phyloP scores from a whole-genome alignment of 176 grass and related monocot genomes.

The Oryza brachyantha region DNA sequence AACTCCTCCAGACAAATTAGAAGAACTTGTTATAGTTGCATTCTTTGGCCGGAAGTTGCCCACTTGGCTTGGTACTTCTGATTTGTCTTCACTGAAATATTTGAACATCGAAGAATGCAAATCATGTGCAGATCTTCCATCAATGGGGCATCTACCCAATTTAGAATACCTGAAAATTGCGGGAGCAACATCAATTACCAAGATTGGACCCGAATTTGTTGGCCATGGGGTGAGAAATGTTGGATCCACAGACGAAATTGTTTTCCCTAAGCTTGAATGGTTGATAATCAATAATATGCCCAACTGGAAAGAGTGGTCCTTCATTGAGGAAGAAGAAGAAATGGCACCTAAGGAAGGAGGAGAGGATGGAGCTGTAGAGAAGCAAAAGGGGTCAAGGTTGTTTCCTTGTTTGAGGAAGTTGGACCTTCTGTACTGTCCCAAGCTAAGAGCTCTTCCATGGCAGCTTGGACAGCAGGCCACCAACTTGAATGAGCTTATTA shows the following conservation, averaged over 20 bases:
- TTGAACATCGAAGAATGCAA: neutral
- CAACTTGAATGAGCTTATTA: neutral
- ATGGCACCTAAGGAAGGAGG: no score
- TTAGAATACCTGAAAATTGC: slow-evolving; percentile 21
- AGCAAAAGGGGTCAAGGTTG: neutral
- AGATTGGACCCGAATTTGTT: slow-evolving; percentile 22
- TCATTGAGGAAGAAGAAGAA: neutral
- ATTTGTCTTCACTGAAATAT: neutral
- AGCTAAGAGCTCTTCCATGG: slow-evolving; percentile 26
- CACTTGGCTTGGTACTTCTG: neutral
- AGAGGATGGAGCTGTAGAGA: no score
- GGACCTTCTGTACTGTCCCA: neutral
- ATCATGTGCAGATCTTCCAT: slow-evolving; percentile 5
- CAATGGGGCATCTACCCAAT: neutral
- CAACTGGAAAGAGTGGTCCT: neutral
- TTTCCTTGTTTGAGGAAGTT: neutral
- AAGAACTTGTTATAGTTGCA: neutral
- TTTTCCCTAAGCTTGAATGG: slow-evolving; percentile 26
- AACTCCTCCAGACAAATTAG: neutral
- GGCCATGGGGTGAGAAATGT: neutral
- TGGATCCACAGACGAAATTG: neutral
- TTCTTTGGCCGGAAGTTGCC: slow-evolving; percentile 18
- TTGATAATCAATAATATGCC: neutral
- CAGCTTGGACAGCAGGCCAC: neutral
- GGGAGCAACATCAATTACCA: neutral